Conservation (phyloP, 2,329 filamentous ascomycete genomes). For the Exophiala phaeomuriformis region DNA sequence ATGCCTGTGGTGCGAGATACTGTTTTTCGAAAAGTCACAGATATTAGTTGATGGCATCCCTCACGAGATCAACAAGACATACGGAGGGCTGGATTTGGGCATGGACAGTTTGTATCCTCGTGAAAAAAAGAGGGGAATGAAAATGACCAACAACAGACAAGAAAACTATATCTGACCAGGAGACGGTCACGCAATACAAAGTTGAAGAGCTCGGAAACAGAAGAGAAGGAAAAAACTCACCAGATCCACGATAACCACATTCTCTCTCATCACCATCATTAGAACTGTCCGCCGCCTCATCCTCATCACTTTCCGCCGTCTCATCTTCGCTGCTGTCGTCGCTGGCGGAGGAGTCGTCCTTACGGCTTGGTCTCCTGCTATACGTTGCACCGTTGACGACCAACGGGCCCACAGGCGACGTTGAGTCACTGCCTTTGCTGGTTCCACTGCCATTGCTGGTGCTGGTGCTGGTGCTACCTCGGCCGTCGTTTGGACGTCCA, state of each 20-base stretch:
- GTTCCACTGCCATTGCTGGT: not conserved
- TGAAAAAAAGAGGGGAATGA: too few relatives aligned
- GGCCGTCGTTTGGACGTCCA: not conserved
- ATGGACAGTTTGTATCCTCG: too few relatives aligned
- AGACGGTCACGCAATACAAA: too few relatives aligned
- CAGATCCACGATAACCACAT: not conserved
- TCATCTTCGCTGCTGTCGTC: constrained; percentile 18
- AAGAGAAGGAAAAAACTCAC: not conserved
- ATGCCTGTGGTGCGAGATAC: not conserved
- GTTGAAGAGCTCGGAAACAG: not conserved
- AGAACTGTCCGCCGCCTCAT: not conserved
- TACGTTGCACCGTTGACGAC: constrained; percentile 22
- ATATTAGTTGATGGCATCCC: too few relatives aligned
- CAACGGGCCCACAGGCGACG: constrained; percentile 13
- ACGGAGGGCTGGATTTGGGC: too few relatives aligned
- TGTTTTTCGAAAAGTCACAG: not conserved
- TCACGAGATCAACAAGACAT: too few relatives aligned
- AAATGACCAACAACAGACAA: too few relatives aligned
- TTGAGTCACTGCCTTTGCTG: constrained; percentile 1
- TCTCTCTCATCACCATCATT: not conserved
- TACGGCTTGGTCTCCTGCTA: not conserved
- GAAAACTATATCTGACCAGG: too few relatives aligned
- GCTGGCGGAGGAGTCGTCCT: constrained; percentile 2
- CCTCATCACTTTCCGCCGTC: constrained; percentile 5
- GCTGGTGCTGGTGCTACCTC: not conserved